Base-by-base conservation (phyloP, 306 rosid species). In the Rosa persica region DNA sequence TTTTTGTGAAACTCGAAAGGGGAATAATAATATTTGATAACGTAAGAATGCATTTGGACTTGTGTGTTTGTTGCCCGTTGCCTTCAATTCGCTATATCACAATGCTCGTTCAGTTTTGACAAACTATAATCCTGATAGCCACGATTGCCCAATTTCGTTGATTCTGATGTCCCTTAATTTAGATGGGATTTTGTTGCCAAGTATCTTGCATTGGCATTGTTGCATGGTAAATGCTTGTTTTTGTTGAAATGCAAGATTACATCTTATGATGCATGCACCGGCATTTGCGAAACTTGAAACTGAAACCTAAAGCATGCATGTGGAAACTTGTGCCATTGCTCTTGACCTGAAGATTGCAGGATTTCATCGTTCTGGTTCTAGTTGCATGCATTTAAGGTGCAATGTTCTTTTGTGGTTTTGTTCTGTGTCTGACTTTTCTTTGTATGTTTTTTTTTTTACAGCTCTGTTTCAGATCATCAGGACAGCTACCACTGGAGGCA, bases 391-490 rank as follows among this genome's bases (percentile, higher is more conserved):
- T 6, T 12, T 7, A 7, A 8, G 25, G 3, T 55, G 57, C 6
- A 52, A 52, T 17, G 22, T 54, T 54, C 23, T 17, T 61, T 27
- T 62, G 67, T 30, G 67, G 16, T 5, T 57, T 71, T n/a, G 77
- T 87, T 75, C 88, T 64, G 40, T 16, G 40, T 57, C 49, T 39
- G 30, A 75, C 38, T 17, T 4, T 5, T 65, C 27, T 44, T 36
- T 73, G 5, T 67, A 13, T 15, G 34, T 76, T 57, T 65, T 27
- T 82, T 62, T 1, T 55, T 55, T n/a, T 43, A 64, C 98, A 93
- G 98, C 98, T 79, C 93, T 93, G 64, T 93, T 93, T 83, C 98
- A 93, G 93, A 91, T 93, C 81, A 93, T 93, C 91, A 90, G 98
- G 90, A 93, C 97, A 76, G 98, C 98, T 78, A 83, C 97, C 2